Percentiles rank a stretch among this genome's conserved stretches.
Evolutionary conservation across 371 early-diverging fungal species (phyloP).

Genomic region (Mortierella sp.): DNA sequence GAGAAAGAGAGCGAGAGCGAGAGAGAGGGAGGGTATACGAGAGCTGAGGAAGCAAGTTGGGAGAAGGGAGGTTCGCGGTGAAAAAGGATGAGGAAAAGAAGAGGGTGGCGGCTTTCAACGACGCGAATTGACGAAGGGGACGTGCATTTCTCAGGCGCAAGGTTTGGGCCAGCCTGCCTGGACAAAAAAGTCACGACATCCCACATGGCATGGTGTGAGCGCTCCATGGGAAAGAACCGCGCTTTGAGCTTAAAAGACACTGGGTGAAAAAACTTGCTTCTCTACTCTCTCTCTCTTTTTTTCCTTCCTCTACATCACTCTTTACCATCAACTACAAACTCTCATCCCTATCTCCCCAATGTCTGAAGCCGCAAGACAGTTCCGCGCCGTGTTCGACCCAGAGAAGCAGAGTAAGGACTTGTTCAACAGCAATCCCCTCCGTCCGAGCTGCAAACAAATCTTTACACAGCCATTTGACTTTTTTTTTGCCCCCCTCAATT

Average conservation of each 20-base stretch:
- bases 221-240: constrained; percentile 20
- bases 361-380: constrained; percentile 49
- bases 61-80: background rate
- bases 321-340: background rate
- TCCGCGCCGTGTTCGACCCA: constrained; percentile 57
- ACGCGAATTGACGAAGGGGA: constrained; percentile 5
- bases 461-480: too few species aligned
- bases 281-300: background rate
- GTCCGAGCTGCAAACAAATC: too few species aligned
- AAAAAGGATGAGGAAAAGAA: too few species aligned
- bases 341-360: background rate
- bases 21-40: background rate
- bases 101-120: too few species aligned
- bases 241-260: background rate
- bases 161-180: too few species aligned
- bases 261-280: background rate
- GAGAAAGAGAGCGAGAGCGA: background rate
- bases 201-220: too few species aligned
- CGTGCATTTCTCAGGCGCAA: background rate
- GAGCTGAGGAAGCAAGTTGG: background rate
- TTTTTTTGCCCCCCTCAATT: background rate
- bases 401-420: constrained; percentile 43
- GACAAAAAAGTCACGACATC: background rate
- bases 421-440: background rate
- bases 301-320: background rate